Percentiles rank a stretch among this genome's conserved stretches.
Evolutionary conservation across 768 basidiomycete genomes (phyloP).

Genomic region (Mycena haematopus): DNA sequence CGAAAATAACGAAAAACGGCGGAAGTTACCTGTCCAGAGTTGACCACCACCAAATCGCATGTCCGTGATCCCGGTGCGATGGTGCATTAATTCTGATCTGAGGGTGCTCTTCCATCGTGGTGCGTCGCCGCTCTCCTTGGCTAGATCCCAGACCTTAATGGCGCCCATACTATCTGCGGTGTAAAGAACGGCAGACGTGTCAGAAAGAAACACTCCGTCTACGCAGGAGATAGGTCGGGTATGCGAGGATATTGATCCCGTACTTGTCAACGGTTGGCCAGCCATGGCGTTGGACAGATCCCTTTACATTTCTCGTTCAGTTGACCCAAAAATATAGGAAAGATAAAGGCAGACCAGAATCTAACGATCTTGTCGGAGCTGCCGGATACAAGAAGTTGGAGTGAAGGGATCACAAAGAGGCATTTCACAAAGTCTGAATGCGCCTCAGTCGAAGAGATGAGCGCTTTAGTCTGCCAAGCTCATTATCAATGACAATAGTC

Average conservation of each 20-base stretch:
- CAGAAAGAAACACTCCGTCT: slow-evolving; percentile 56
- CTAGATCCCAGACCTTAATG: slow-evolving; percentile 81
- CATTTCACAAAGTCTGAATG: slow-evolving; percentile 94
- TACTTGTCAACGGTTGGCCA: slow-evolving; percentile 50
- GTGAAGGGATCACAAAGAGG: slow-evolving; percentile 71
- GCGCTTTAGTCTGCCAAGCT: slow-evolving; percentile 68
- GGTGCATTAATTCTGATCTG: slow-evolving; percentile 65
- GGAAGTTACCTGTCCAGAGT: slow-evolving; percentile 83
- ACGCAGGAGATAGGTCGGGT: slow-evolving; percentile 87
- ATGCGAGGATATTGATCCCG: slow-evolving; percentile 82
- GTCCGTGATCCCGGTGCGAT: slow-evolving; percentile 86
- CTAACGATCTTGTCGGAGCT: slow-evolving; percentile 90
- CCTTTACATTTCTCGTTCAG: slow-evolving; percentile 48
- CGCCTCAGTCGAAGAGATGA: slow-evolving; percentile 74
- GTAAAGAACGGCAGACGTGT: slow-evolving; percentile 61
- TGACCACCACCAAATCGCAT: slow-evolving; percentile 68
- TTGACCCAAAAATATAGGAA: neutral
- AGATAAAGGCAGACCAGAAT: slow-evolving; percentile 70
- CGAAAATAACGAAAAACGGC: neutral
- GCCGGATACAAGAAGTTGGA: slow-evolving; percentile 78
- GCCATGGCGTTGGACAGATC: slow-evolving; percentile 59
- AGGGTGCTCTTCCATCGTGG: slow-evolving; percentile 59
- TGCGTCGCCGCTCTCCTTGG: slow-evolving; percentile 43
- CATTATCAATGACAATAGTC: slow-evolving; percentile 9
- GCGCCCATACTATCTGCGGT: slow-evolving; percentile 94